Base-by-base conservation (phyloP, 2,329 filamentous ascomycete species). In the Microdochium paspali region DNA sequence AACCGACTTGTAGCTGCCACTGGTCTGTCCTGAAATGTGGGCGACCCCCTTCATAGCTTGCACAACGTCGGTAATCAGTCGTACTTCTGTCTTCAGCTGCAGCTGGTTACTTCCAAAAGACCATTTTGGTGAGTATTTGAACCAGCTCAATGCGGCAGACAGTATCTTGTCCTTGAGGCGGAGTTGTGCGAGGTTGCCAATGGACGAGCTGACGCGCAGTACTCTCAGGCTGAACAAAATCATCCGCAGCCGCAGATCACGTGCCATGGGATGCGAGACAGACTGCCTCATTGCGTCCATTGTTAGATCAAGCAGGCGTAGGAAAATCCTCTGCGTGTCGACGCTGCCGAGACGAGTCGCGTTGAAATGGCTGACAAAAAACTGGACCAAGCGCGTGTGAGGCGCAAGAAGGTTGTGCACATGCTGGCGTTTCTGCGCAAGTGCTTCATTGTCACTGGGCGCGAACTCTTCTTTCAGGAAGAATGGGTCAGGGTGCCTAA, bases 101-200 rank as follows among this genome's bases (percentile, higher is more conserved):
- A 98, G 70, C 44, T 87, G 79, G 61, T 96, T 98, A 57, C 91
- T 93, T 48, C 93, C 93, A 65, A 93, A 97, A 0, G 93, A 95
- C 91, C 93, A 98, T 54, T 82, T 80, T 13, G 90, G 88, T 5
- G 87, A 72, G 54, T 83, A 79, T 32, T 76, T 80, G 66, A 98
- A 99, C 94, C 94, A 98, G 51, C 78, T 82, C 26, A 99, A 71
- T 13, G 82, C 90, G 25, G 89, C 90, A 5, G 89, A 90, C 31
- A 99, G 66, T 46, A 95, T 84, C 54, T 88, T 82, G 59, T 97
- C 90, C 63, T 95, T 96, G 31, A 97, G 71, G 50, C 85, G 82
- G 83, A 87, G 93, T 58, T 85, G 82, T 6, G 83, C 78, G 24
- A 78, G 64, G 18, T 72, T 63, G n/a, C 73, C 74, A 23, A 84